A percentile compares a stretch with the other conserved stretches of the same genome.
Conservation (phyloP, 2,329 filamentous ascomycete species). For the Lecanosticta acicola region DNA sequence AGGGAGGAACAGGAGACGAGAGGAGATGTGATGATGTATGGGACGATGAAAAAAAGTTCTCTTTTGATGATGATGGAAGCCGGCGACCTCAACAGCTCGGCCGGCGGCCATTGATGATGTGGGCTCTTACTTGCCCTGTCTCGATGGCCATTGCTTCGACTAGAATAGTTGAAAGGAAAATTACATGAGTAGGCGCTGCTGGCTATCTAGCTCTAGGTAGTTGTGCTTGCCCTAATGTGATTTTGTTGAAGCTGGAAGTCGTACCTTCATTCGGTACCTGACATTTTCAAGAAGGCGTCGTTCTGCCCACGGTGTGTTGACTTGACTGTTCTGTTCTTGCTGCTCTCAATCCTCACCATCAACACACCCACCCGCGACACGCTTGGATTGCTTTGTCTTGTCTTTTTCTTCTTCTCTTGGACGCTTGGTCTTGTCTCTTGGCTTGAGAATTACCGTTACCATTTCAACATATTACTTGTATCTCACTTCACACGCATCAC, state of each 20-base stretch:
- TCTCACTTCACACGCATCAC: background rate
- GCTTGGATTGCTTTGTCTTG: too few species aligned
- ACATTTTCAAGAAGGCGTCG: too few species aligned
- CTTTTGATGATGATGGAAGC: constrained; percentile 7
- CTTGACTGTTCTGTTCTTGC: too few species aligned
- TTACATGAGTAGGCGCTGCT: constrained; percentile 4
- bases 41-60: constrained; percentile 20
- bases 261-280: background rate
- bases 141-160: background rate
- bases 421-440: background rate
- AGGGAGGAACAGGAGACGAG: constrained; percentile 13
- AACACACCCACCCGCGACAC: too few species aligned
- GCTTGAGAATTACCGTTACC: background rate
- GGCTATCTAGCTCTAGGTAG: background rate
- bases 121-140: background rate
- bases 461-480: background rate
- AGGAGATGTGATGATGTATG: constrained; percentile 9
- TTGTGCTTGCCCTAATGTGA: constrained; percentile 1
- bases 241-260: background rate
- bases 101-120: background rate
- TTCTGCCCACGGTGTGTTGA: too few species aligned
- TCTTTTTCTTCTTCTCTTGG: too few species aligned
- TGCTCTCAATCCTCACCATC: too few species aligned
- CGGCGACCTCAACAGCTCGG: constrained; percentile 26
- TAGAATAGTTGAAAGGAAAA: background rate